Conservation (phyloP, 345 rosid genomes). For the Rhodamnia argentea region DNA sequence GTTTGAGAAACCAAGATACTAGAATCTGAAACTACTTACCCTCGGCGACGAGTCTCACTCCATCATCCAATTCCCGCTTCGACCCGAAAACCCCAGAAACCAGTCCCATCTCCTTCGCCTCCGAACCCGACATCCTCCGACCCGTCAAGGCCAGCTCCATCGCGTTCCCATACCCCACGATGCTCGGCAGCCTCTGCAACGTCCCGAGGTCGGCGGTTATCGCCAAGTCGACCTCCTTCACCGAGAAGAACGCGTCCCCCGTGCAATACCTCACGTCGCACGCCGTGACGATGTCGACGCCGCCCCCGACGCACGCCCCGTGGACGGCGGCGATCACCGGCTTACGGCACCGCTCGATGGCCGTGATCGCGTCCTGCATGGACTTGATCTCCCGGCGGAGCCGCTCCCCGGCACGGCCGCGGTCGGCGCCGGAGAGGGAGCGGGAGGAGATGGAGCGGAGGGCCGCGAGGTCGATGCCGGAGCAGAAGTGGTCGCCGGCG, state of each 20-base stretch:
- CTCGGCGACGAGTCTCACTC: constrained; percentile 40
- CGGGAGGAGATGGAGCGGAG: constrained; percentile 8
- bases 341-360: constrained; percentile 73
- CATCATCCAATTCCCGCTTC: constrained; percentile 37
- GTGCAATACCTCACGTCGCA: constrained; percentile 72
- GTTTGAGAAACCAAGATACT: not conserved
- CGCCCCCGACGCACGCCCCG: constrained; percentile 82
- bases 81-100: constrained; percentile 65
- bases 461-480: constrained; percentile 59
- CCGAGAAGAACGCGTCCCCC: constrained; percentile 51
- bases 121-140: constrained; percentile 44
- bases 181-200: constrained; percentile 65
- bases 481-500: constrained; percentile 67
- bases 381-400: constrained; percentile 45
- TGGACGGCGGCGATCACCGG: constrained; percentile 62
- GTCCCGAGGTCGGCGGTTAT: constrained; percentile 86
- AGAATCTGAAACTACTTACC: constrained; percentile 25
- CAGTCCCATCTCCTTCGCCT: constrained; percentile 70
- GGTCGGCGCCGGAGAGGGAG: constrained; percentile 12
- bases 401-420: constrained; percentile 38
- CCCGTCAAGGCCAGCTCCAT: constrained; percentile 69
- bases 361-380: constrained; percentile 64
- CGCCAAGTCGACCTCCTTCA: constrained; percentile 77
- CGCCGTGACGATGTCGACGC: constrained; percentile 57
- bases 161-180: constrained; percentile 61